phyloP scores from a whole-genome alignment of 768 basidiomycete genomes.

The Bullera alba region DNA sequence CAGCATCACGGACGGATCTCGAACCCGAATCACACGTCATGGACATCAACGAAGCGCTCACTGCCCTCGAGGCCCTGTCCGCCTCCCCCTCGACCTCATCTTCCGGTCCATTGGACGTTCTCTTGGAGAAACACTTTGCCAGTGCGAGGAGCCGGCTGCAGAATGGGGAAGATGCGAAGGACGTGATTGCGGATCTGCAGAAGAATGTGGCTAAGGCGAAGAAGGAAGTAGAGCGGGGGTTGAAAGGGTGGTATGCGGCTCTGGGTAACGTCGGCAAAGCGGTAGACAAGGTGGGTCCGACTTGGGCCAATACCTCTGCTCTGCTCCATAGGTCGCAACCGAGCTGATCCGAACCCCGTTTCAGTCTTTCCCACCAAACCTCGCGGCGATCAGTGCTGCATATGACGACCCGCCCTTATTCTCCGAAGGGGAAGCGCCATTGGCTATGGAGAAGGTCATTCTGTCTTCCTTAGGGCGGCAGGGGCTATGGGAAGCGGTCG shows the following conservation, averaged over 20 bases:
- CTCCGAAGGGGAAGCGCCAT: slow-evolving; percentile 18
- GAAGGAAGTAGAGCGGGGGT: slow-evolving; percentile 77
- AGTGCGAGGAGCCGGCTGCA: slow-evolving; percentile 19
- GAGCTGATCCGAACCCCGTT: too few species aligned
- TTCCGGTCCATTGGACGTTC: slow-evolving; percentile 26
- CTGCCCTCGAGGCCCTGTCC: slow-evolving; percentile 29
- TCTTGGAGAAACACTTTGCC: slow-evolving; percentile 30
- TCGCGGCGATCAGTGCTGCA: slow-evolving; percentile 27
- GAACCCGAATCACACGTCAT: too few species aligned
- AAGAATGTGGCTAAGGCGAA: slow-evolving; percentile 60
- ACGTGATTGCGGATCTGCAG: slow-evolving; percentile 30
- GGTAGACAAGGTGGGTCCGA: slow-evolving; percentile 72
- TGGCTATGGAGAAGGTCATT: slow-evolving; percentile 31
- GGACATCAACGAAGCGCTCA: slow-evolving; percentile 28
- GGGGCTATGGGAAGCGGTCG: slow-evolving; percentile 40
- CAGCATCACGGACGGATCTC: too few species aligned
- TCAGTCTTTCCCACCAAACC: slow-evolving; percentile 35
- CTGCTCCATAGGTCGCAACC: too few species aligned
- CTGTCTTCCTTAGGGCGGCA: slow-evolving; percentile 36
- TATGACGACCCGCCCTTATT: slow-evolving; percentile 41
- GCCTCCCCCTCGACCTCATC: slow-evolving; percentile 31
- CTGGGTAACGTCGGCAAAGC: slow-evolving; percentile 73
- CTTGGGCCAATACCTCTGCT: too few species aligned
- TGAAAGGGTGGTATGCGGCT: slow-evolving; percentile 79
- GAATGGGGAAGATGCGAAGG: slow-evolving; percentile 23